Conservation (phyloP, 441 rosid genomes). For the Populus hybrid region DNA sequence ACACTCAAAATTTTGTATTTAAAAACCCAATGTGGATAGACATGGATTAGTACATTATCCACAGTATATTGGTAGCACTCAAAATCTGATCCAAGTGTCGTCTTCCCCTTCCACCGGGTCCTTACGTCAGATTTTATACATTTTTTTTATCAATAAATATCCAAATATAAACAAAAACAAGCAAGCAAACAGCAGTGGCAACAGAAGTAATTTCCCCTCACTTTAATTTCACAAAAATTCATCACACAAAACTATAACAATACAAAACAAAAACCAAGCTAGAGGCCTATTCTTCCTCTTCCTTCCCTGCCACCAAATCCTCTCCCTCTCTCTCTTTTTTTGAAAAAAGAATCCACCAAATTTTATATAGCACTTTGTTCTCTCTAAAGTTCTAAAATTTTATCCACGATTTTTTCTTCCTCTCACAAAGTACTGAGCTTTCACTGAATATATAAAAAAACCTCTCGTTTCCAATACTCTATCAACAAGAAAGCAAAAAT, state of each 20-base stretch:
- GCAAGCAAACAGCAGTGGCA: not conserved
- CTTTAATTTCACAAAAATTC: not conserved
- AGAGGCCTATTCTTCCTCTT: not conserved
- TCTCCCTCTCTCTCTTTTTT: constrained; percentile 20
- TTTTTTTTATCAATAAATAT: no score
- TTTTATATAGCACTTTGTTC: not conserved
- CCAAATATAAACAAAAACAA: not conserved
- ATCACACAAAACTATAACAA: not conserved
- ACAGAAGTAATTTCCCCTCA: no score
- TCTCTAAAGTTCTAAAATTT: not conserved
- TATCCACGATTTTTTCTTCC: not conserved
- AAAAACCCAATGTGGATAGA: not conserved
- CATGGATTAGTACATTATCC: not conserved
- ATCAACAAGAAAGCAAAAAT: not conserved
- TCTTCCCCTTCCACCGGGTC: not conserved
- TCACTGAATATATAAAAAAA: not conserved
- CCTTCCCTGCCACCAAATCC: not conserved
- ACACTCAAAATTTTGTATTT: not conserved
- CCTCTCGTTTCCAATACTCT: not conserved
- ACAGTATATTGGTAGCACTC: not conserved
- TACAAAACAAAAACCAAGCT: not conserved
- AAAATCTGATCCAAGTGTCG: not conserved
- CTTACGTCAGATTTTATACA: not conserved
- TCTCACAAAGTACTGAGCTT: not conserved
- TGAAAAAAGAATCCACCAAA: not conserved